phyloP scores from a whole-genome alignment of 179 eudicot species.

The Sideroxylon spinosum region DNA sequence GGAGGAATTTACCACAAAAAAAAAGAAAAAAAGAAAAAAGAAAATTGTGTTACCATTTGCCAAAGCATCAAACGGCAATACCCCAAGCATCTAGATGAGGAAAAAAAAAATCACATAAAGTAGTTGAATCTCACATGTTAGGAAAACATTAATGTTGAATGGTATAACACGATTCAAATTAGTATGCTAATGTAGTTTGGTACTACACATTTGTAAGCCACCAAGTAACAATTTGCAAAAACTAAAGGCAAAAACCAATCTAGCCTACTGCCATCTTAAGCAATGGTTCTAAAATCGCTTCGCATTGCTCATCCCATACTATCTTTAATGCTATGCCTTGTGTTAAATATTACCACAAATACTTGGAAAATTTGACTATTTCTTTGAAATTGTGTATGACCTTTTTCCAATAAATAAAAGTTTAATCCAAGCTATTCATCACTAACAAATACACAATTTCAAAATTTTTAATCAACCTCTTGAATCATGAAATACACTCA shows the following conservation, averaged over 20 bases:
- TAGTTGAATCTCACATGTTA: not conserved
- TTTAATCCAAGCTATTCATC: no score
- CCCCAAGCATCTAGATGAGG: no score
- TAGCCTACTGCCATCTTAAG: not conserved
- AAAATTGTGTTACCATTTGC: no score
- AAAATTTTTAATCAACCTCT: no score
- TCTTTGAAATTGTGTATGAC: not conserved
- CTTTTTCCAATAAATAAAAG: not conserved
- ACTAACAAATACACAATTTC: no score
- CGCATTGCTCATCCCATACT: not conserved
- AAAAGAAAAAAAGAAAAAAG: no score
- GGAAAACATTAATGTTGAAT: not conserved
- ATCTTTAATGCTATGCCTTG: not conserved
- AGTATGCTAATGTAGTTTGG: not conserved
- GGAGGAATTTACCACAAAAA: not conserved
- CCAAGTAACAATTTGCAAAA: conserved; percentile 4
- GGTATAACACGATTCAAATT: not conserved
- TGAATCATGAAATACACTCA: no score
- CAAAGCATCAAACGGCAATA: not conserved
- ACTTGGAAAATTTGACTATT: not conserved
- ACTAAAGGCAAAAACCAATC: not conserved
- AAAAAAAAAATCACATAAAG: not conserved
- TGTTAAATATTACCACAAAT: not conserved
- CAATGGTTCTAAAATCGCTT: not conserved
- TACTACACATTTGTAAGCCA: not conserved